phyloP scores from a whole-genome alignment of 2,329 filamentous ascomycete species.

The Fusarium coffeatum region DNA sequence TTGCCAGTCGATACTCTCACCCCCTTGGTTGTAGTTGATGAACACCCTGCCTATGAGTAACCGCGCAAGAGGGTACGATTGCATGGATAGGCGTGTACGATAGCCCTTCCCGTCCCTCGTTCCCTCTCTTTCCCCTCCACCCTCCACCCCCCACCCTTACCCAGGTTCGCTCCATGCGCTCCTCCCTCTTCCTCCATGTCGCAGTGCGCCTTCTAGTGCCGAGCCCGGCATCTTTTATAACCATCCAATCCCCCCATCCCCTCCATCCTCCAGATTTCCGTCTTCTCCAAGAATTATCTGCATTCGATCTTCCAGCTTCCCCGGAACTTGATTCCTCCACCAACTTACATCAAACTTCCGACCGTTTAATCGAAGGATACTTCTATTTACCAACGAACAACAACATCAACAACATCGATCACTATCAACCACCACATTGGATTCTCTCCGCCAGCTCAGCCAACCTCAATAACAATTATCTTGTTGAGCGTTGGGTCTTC shows the following conservation, averaged over 20 bases:
- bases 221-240: slow-evolving; percentile 52
- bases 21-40: slow-evolving; percentile 9
- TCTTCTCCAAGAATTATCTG: slow-evolving; percentile 40
- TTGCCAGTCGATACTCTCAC: slow-evolving; percentile 21
- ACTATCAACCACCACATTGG: slow-evolving; percentile 20
- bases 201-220: slow-evolving; percentile 45
- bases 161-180: slow-evolving; percentile 36
- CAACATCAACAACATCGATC: slow-evolving; percentile 10
- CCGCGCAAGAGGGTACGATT: slow-evolving; percentile 9
- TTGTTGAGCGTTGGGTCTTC: slow-evolving; percentile 35
- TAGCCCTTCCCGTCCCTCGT: slow-evolving; percentile 38
- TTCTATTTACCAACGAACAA: slow-evolving; percentile 11
- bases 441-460: slow-evolving; percentile 6
- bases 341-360: slow-evolving; percentile 24
- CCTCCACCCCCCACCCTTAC: slow-evolving; percentile 6
- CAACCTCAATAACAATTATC: slow-evolving; percentile 23
- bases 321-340: slow-evolving; percentile 41
- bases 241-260: slow-evolving; percentile 47
- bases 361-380: slow-evolving; percentile 14
- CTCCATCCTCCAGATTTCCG: slow-evolving; percentile 45
- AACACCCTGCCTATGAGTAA: slow-evolving; percentile 16
- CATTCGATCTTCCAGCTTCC: slow-evolving; percentile 44
- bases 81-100: slow-evolving; percentile 1
- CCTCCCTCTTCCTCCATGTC: slow-evolving; percentile 36
- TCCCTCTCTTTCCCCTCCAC: slow-evolving; percentile 39